Conservation (phyloP, 2,329 filamentous ascomycete genomes). For the Hymenotorrendiella dingleyae region DNA sequence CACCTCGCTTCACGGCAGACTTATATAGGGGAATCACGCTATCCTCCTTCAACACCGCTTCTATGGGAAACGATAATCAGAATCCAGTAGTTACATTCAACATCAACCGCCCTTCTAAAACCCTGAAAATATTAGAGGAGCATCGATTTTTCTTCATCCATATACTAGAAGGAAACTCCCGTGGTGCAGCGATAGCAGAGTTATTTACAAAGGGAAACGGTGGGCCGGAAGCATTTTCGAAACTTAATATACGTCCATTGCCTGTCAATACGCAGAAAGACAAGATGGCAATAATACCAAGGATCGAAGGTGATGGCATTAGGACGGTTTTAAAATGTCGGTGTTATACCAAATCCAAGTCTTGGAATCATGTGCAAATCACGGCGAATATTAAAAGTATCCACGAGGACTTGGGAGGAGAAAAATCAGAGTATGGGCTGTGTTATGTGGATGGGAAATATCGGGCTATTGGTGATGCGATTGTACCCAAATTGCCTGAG, state of each 20-base stretch:
- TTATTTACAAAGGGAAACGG: constrained; percentile 19
- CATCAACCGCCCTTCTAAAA: constrained; percentile 26
- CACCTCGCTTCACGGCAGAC: no score
- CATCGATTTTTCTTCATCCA: constrained; percentile 23
- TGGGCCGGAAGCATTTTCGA: not conserved
- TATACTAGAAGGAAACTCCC: constrained; percentile 15
- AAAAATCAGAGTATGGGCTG: constrained; percentile 6
- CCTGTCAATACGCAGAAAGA: not conserved
- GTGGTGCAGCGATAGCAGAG: constrained; percentile 21
- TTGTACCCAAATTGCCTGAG: no score
- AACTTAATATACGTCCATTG: not conserved
- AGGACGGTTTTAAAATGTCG: constrained; percentile 17
- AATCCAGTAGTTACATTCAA: constrained; percentile 30
- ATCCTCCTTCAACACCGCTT: constrained; percentile 30
- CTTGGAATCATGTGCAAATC: constrained; percentile 26
- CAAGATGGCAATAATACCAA: constrained; percentile 4
- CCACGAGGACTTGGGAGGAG: not conserved
- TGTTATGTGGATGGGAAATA: constrained; percentile 17
- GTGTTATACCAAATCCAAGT: not conserved
- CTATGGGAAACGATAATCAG: constrained; percentile 26
- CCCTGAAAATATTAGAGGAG: constrained; percentile 20
- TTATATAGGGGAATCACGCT: constrained; percentile 29
- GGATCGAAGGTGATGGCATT: constrained; percentile 12
- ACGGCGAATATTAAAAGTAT: constrained; percentile 22
- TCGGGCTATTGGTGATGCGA: constrained; percentile 6